Base-by-base conservation (phyloP, 345 rosid species). In the Eucalyptus paniculata region DNA sequence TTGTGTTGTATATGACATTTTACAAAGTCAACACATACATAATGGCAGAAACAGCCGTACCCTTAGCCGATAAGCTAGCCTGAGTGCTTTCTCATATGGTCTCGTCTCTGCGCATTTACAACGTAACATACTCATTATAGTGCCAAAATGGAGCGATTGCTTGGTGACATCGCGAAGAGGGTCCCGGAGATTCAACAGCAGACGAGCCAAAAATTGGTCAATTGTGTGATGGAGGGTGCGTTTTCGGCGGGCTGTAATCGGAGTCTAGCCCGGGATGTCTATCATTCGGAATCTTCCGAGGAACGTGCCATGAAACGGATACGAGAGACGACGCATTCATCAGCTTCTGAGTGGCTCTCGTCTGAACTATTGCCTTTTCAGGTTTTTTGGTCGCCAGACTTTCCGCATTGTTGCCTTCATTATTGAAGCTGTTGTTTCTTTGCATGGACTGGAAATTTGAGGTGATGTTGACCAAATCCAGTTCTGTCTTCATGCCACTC, bases 151-250 rank as follows among this genome's bases (percentile, higher is more conserved):
- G 16, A 77, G 47, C 83, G 47, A 77, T 21, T 77, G 47, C 83
- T 77, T 11, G 47, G 83, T 77, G 16, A 77, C 24, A 40, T 40
- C 45, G 47, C 83, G 4, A 77, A 77, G 28, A 40, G 24, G 85
- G 28, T 77, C 47, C 85, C 12, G 47, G 85, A 77, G 85, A 21
- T 77, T 77, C 30, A 12, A 77, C 85, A 40, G 42, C 47, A 21
- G 24, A 77, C 47, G 15, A 77, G 14, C 85, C 85, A 77, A 40
- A 72, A 77, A 60, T 72, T 40, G 50, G 50, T 88, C 87, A 88
- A 37, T 90, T 90, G 85, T 90, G 91, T 56, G 89, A 45, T 26
- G 91, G 91, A 60, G 91, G 91, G 86, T 90, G 91, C 34, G 91
- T 90, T 42, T 50, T 90, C n/a, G 91, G 91, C 45, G 83, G 91